Evolutionary conservation across 2,329 filamentous ascomycete species (phyloP), one percentile per base, ranked within the genome.

Genomic region (Daldinia sp.): DNA sequence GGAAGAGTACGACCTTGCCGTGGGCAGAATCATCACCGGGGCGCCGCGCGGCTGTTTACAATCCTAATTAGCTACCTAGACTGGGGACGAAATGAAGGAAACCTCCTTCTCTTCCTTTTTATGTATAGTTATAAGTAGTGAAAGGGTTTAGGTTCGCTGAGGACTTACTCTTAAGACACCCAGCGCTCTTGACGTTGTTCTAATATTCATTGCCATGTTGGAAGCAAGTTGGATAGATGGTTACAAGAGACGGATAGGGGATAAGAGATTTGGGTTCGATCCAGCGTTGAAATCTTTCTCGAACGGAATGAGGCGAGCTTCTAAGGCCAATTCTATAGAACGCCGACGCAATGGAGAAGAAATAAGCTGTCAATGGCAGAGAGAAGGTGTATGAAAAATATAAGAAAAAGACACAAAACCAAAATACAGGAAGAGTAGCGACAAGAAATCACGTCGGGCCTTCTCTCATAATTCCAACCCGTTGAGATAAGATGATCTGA

Each of bases 141-240:
- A 20, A 15, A 12, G 9, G 13, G 23, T 7, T 26, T 18, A 6
- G 15, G 23, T 26, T 46, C 20, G 3, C 6, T n/a, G 12, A 48
- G 20, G 12, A 77, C 85, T 78, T 83, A 92, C 91, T 83, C 88
- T 88, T 65, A 91, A 79, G 74, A 86, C 87, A 80, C 88, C 85
- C 73, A 92, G 80, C 75, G 89, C 90, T 81, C 87, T 85, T 48
- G 88, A 84, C 62, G 89, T 88, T 73, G 85, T 83, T 79, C 88
- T 86, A 65, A 90, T 80, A 74, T 87, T 89, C 79, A 92, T 82
- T 61, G 90, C 87, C 90, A 93, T 92, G 69, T 76, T 59, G n/a
- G 15, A 51, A 33, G 12, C 33, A 15, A 28, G 30, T 37, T 23
- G 13, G 50, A 54, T 28, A n/a, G 20, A 26, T 37, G 2, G 53